phyloP scores from a whole-genome alignment of 1,139 yeast genomes.

The Yamadazyma siamensis region DNA sequence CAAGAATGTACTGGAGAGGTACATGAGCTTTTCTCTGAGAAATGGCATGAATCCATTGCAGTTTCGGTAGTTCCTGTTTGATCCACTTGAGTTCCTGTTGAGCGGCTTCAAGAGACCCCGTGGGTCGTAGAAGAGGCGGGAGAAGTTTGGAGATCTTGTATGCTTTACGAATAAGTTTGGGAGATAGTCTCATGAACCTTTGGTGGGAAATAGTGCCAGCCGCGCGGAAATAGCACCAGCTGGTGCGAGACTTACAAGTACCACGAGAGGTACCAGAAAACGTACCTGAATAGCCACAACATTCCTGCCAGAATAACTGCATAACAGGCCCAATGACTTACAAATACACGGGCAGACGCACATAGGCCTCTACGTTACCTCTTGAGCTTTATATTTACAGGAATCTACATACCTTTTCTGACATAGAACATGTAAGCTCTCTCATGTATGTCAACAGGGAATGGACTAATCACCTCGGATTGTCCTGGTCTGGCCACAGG shows the following conservation, averaged over 20 bases:
- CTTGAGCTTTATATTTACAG: too few species aligned
- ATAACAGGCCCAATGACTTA: too few species aligned
- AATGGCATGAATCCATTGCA: conserved; percentile 34
- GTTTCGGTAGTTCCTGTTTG: conserved; percentile 33
- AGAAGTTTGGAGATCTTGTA: conserved; percentile 18
- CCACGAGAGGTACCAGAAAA: too few species aligned
- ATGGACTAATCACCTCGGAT: conserved; percentile 93
- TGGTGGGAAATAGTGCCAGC: too few species aligned
- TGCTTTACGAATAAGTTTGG: conserved; percentile 27
- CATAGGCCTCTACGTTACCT: too few species aligned
- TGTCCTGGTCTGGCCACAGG: conserved; percentile 98
- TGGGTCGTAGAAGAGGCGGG: conserved; percentile 33
- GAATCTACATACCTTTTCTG: conserved; percentile 60
- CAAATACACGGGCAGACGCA: too few species aligned
- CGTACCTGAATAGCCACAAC: too few species aligned
- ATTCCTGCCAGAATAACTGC: too few species aligned
- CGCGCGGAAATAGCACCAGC: too few species aligned
- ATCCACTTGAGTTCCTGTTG: conserved; percentile 40
- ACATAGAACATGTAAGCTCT: conserved; percentile 95
- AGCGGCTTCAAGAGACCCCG: conserved; percentile 27
- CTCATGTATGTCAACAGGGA: conserved; percentile 79
- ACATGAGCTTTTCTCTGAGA: conserved; percentile 40
- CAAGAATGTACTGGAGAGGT: conserved; percentile 82
- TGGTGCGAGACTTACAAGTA: too few species aligned
- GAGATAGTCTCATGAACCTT: conserved; percentile 22